Percentiles rank a stretch among this genome's conserved stretches.
Evolutionary conservation across 75 land plant genomes (phyloP).

Genomic region (Adiantum capillusveneris): DNA sequence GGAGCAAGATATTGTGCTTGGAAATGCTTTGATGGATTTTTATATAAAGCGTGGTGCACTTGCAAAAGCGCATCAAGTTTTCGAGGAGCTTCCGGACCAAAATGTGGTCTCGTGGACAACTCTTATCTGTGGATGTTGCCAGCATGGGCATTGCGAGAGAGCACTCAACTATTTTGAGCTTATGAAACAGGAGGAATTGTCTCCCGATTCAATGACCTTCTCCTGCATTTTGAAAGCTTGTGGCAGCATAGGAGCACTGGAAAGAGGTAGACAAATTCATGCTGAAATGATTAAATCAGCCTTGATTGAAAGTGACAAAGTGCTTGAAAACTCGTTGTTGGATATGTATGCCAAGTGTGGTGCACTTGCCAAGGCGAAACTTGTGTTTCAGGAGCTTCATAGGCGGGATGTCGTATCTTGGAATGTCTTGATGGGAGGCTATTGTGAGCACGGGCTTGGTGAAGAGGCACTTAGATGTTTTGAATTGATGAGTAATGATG

Average conservation of each 20-base stretch:
- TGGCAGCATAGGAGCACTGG: slow-evolving; percentile 5
- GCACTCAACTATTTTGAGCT: slow-evolving; percentile 7
- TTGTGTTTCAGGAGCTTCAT: slow-evolving; percentile 7
- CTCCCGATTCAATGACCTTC: slow-evolving; percentile 4
- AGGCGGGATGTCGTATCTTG: slow-evolving; percentile 9
- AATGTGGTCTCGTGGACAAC: slow-evolving; percentile 22
- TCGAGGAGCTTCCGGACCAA: slow-evolving; percentile 7
- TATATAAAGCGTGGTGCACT: slow-evolving; percentile 55
- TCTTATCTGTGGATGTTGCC: slow-evolving; percentile 13
- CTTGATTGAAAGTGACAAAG: background rate
- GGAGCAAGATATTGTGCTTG: slow-evolving; percentile 4
- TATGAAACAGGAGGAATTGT: slow-evolving; percentile 2
- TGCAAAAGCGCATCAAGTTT: slow-evolving; percentile 8
- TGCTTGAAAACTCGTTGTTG: slow-evolving; percentile 10
- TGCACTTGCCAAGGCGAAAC: slow-evolving; percentile 4
- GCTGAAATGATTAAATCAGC: slow-evolving; percentile 3
- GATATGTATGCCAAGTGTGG: slow-evolving; percentile 27
- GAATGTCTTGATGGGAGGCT: too few species aligned
- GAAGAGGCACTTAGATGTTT: too few species aligned
- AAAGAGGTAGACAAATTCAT: slow-evolving; percentile 12
- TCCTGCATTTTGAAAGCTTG: slow-evolving; percentile 16
- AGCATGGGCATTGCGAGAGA: slow-evolving; percentile 14
- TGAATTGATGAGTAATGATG: too few species aligned
- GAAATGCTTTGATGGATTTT: slow-evolving; percentile 47
- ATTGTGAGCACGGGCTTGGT: too few species aligned